Conservation (phyloP, 2,329 filamentous ascomycete species). For the Westerdykella aurantiaca region DNA sequence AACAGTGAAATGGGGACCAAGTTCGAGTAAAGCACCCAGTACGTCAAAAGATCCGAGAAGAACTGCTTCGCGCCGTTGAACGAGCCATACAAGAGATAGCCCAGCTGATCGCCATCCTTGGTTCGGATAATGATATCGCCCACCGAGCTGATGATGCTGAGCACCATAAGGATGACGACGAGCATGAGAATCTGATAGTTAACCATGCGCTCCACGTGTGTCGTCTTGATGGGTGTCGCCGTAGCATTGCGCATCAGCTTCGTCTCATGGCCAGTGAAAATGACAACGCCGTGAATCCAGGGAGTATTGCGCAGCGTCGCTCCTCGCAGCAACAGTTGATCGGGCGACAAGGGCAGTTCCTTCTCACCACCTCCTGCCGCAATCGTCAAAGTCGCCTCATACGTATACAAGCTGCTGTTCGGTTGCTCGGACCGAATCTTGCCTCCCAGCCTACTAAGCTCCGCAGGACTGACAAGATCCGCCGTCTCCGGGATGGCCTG, state of each 20-base stretch:
- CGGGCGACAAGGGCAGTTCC: slow-evolving; percentile 80
- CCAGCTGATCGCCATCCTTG: slow-evolving; percentile 52
- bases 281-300: slow-evolving; percentile 93
- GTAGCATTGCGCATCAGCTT: slow-evolving; percentile 99
- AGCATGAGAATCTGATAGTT: slow-evolving; percentile 91
- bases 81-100: slow-evolving; percentile 61
- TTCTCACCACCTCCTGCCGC: slow-evolving; percentile 87
- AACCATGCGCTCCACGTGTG: slow-evolving; percentile 88
- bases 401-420: slow-evolving; percentile 97
- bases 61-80: slow-evolving; percentile 73
- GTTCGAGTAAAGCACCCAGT: slow-evolving; percentile 97
- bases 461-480: slow-evolving; percentile 75
- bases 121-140: slow-evolving; percentile 79
- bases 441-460: slow-evolving; percentile 79
- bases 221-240: slow-evolving; percentile 94
- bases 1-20: slow-evolving; percentile 96
- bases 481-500: slow-evolving; percentile 92
- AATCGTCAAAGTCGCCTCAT: slow-evolving; percentile 92
- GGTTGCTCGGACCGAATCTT: slow-evolving; percentile 91
- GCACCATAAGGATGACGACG: slow-evolving; percentile 71
- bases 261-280: slow-evolving; percentile 96
- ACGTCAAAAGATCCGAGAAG: slow-evolving; percentile 90
- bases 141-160: slow-evolving; percentile 85
- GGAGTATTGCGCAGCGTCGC: slow-evolving; percentile 93
- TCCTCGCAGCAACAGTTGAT: slow-evolving; percentile 87